phyloP scores from a whole-genome alignment of 306 rosid genomes.

The Trifolium pratense region DNA sequence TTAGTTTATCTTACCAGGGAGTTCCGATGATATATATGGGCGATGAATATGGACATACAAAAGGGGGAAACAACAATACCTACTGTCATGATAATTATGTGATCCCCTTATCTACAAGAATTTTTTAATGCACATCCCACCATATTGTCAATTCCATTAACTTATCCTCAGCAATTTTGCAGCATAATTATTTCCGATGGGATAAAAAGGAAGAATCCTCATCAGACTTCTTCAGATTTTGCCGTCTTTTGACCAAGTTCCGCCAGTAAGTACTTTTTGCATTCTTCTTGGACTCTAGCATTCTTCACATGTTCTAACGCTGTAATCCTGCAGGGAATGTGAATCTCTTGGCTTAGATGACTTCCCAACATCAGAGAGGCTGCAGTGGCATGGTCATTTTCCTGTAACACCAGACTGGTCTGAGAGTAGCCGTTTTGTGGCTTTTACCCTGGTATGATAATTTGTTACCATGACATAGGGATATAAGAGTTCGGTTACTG shows the following conservation, averaged over 20 bases:
- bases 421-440: conserved; percentile 83
- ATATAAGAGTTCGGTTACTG: conserved; percentile 1
- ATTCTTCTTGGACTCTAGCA: conserved; percentile 14
- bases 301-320: conserved; percentile 23
- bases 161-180: conserved; percentile 43
- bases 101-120: conserved; percentile 47
- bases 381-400: conserved; percentile 94
- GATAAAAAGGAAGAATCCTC: conserved; percentile 83
- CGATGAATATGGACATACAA: conserved; percentile 98
- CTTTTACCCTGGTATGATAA: conserved; percentile 74
- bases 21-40: conserved; percentile 97
- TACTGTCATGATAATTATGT: conserved; percentile 96
- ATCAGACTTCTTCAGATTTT: conserved; percentile 82
- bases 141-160: conserved; percentile 33
- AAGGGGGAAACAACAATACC: conserved; percentile 96
- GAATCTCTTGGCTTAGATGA: conserved; percentile 82
- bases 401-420: conserved; percentile 92
- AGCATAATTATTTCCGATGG: conserved; percentile 93
- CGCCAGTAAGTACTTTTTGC: conserved; percentile 59
- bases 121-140: conserved; percentile 21
- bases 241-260: conserved; percentile 77
- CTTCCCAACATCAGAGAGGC: conserved; percentile 87
- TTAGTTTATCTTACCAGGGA: conserved; percentile 62
- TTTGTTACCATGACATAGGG: conserved; percentile 22
- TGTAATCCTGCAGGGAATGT: conserved; percentile 75